These are phyloP conservation scores for Haplosporangium sp. DNA, from an alignment of 371 early-diverging fungal genomes.

Conservation along the genomic window DNA sequence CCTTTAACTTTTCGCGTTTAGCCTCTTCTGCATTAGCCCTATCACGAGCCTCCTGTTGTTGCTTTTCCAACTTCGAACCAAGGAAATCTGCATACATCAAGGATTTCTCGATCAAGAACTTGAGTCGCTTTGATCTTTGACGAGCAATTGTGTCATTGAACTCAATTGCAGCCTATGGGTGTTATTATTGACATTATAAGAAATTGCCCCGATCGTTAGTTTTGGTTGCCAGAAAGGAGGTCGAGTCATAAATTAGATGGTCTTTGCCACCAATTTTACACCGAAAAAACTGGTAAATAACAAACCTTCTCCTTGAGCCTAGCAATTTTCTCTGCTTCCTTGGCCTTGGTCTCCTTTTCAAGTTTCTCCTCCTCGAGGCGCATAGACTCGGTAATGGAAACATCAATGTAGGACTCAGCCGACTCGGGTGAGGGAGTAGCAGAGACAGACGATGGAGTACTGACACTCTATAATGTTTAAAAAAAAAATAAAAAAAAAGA, in stretches of 20 bases:
- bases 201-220: not conserved
- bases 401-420: conserved; percentile 25
- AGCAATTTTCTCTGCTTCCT: conserved; percentile 61
- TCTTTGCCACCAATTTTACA: conserved; percentile 50
- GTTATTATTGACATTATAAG: not conserved
- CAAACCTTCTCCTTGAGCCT: conserved; percentile 59
- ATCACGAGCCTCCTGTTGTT: conserved; percentile 78
- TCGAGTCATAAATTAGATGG: conserved; percentile 8
- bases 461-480: conserved; percentile 23
- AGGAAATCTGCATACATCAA: conserved; percentile 87
- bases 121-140: conserved; percentile 80
- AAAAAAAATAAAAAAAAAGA: not conserved
- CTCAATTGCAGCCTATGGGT: conserved; percentile 65
- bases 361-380: conserved; percentile 65
- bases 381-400: conserved; percentile 60
- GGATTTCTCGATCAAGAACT: conserved; percentile 86
- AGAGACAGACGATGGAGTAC: conserved; percentile 43
- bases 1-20: conserved; percentile 24
- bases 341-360: conserved; percentile 58
- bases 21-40: conserved; percentile 59
- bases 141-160: conserved; percentile 70
- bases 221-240: not conserved
- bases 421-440: conserved; percentile 18
- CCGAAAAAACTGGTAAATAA: not conserved
- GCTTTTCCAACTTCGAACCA: conserved; percentile 79